Evolutionary conservation across 164 flowering plant species (phyloP).

Genomic region (Houttuynia cordata): DNA sequence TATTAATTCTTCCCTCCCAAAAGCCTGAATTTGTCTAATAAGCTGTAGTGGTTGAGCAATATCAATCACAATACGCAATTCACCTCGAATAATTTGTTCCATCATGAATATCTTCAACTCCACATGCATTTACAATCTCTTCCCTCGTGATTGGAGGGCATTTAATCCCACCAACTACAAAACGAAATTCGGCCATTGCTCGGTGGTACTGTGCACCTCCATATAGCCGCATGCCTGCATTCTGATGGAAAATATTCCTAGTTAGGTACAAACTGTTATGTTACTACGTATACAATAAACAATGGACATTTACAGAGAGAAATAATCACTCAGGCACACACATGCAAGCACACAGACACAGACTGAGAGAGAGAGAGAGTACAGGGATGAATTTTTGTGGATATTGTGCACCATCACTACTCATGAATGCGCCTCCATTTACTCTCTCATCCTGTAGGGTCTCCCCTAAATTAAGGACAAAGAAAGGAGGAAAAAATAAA

Average conservation of each 20-base stretch:
- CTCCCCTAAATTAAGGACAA: slow-evolving; percentile 46
- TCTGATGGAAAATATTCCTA: slow-evolving; percentile 29
- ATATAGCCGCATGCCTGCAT: slow-evolving; percentile 97
- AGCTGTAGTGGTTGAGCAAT: neutral
- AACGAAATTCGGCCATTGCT: slow-evolving; percentile 99
- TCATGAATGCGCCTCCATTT: slow-evolving; percentile 77
- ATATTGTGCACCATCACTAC: slow-evolving; percentile 74
- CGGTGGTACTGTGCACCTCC: slow-evolving; percentile 99
- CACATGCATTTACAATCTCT: slow-evolving; percentile 99
- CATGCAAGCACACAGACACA: neutral
- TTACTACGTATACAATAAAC: no score
- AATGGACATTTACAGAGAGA: no score
- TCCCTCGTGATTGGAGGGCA: slow-evolving; percentile 93
- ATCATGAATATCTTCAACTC: slow-evolving; percentile 97
- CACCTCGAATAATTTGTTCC: slow-evolving; percentile 98
- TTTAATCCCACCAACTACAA: slow-evolving; percentile 89
- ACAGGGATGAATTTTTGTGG: slow-evolving; percentile 95
- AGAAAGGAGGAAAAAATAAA: neutral
- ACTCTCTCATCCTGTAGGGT: slow-evolving; percentile 90
- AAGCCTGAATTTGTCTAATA: neutral
- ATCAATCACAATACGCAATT: neutral
- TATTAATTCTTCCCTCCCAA: neutral
- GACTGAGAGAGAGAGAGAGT: slow-evolving; percentile 12
- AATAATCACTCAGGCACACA: no score
- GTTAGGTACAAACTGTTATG: neutral